Evolutionary conservation across 768 basidiomycete species (phyloP).

Genomic region (Panaeolus cyanescens): DNA sequence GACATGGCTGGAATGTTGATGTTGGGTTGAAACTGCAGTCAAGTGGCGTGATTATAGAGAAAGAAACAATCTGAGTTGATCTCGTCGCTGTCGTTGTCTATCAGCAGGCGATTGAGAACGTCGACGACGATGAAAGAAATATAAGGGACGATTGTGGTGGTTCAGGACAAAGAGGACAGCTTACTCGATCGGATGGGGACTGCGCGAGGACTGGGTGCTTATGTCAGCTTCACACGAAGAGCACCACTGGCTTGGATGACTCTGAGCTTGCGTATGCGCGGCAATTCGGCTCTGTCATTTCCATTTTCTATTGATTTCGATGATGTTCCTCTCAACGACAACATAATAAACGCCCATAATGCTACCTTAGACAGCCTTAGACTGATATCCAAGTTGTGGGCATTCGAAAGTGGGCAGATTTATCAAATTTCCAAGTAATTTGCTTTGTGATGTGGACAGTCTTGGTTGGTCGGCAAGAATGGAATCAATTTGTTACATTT

Average conservation of each 20-base stretch:
- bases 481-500: background rate
- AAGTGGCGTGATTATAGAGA: background rate
- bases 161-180: background rate
- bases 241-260: background rate
- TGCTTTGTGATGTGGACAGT: background rate
- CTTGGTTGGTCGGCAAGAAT: conserved; percentile 1
- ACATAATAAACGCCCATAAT: background rate
- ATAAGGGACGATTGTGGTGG: conserved; percentile 2
- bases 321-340: background rate
- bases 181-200: background rate
- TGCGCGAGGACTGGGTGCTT: conserved; percentile 1
- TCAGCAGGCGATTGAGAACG: background rate
- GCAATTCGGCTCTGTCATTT: conserved; percentile 1
- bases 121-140: background rate
- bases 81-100: background rate
- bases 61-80: background rate
- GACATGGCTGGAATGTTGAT: conserved; percentile 16
- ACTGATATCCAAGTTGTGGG: background rate
- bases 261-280: background rate
- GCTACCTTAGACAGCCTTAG: background rate
- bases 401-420: background rate
- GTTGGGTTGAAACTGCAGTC: conserved; percentile 2
- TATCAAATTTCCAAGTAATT: background rate
- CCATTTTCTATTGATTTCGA: background rate
- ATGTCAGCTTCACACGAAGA: conserved; percentile 1